A percentile compares a stretch with the other conserved stretches of the same genome.
Evolutionary conservation across 768 basidiomycete species (phyloP).

Genomic region (Pleurotus salmoneostramineus): DNA sequence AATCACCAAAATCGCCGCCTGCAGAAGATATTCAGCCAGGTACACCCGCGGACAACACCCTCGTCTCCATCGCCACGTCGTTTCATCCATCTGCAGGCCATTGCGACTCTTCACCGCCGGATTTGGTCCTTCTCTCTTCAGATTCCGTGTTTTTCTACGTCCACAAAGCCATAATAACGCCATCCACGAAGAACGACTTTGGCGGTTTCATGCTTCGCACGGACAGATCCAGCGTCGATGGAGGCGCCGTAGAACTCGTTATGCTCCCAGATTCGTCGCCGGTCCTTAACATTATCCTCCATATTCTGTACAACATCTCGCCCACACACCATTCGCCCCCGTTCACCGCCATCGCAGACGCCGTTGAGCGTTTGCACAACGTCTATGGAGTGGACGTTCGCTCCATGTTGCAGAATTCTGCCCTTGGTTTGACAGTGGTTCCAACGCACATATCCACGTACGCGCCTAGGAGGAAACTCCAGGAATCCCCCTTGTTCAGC

Average conservation of each 20-base stretch:
- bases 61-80: neutral
- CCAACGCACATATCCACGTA: neutral
- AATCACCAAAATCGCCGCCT: too few relatives aligned
- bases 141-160: constrained; percentile 5
- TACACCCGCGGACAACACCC: neutral
- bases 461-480: neutral
- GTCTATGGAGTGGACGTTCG: neutral
- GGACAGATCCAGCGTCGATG: neutral
- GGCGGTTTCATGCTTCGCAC: neutral
- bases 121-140: constrained; percentile 1
- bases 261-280: neutral
- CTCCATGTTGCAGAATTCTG: neutral
- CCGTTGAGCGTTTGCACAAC: neutral
- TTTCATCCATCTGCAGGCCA: neutral
- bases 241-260: neutral
- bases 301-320: constrained; percentile 1
- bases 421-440: neutral
- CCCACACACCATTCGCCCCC: neutral
- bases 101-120: neutral
- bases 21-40: too few relatives aligned
- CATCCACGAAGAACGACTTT: neutral
- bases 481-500: neutral
- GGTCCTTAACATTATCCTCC: neutral
- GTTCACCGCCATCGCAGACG: neutral
- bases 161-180: neutral